These are phyloP conservation scores for Colletotrichum karsti DNA, from an alignment of 2,329 filamentous ascomycete genomes.

Conservation along the genomic window DNA sequence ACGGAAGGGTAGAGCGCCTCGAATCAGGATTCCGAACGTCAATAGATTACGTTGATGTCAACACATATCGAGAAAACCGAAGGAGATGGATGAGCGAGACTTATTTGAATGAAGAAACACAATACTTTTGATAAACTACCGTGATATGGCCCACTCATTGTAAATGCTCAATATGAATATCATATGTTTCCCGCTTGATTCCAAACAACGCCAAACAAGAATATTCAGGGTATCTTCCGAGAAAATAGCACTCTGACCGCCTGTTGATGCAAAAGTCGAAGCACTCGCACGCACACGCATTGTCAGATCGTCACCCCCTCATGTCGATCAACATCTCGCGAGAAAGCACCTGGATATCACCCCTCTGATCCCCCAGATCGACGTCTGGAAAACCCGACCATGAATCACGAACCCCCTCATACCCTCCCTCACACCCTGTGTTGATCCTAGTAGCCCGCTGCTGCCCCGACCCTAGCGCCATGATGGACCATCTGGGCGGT, in stretches of 20 bases:
- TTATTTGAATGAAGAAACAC: too few relatives aligned
- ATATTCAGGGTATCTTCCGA: background rate
- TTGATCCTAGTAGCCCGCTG: background rate
- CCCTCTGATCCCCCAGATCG: background rate
- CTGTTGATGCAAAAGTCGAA: background rate
- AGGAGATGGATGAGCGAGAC: too few relatives aligned
- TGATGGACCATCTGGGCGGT: constrained; percentile 47
- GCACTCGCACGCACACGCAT: background rate
- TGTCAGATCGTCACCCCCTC: background rate
- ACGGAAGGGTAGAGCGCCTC: too few relatives aligned
- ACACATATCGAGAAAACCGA: too few relatives aligned
- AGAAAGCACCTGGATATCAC: background rate
- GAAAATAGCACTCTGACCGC: background rate
- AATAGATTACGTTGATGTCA: too few relatives aligned
- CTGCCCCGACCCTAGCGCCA: constrained; percentile 33
- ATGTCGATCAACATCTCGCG: background rate
- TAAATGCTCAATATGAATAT: background rate
- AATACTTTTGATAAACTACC: too few relatives aligned
- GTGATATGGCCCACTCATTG: background rate
- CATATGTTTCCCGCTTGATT: background rate
- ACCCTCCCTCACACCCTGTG: background rate
- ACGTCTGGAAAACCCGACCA: background rate
- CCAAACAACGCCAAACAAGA: background rate
- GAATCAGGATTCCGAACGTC: too few relatives aligned
- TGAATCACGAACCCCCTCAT: background rate